Percentiles rank a stretch among this genome's conserved stretches.
Conservation (phyloP, 257 asterid species). For the Solanum chaucha region DNA sequence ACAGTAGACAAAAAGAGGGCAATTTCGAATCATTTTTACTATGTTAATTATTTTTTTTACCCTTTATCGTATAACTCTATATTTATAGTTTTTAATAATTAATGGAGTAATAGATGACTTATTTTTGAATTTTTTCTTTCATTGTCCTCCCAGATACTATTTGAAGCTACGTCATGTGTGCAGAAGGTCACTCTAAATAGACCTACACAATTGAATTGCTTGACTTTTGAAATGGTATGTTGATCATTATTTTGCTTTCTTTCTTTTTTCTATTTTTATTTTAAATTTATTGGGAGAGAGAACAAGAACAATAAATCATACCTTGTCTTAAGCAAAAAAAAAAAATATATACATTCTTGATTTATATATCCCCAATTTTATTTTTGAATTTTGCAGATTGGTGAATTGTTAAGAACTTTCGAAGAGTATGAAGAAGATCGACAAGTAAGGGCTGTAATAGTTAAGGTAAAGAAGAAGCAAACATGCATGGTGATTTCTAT, state of each 20-base stretch:
- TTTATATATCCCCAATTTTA: neutral
- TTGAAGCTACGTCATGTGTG: neutral
- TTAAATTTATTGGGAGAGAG: neutral
- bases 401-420: neutral
- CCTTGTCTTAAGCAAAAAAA: too few species aligned
- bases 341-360: neutral
- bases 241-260: neutral
- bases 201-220: slow-evolving; percentile 3
- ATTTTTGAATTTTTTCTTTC: neutral
- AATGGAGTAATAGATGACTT: neutral
- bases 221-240: slow-evolving; percentile 7
- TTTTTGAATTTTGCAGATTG: neutral
- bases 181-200: neutral
- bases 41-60: neutral
- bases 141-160: neutral
- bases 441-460: neutral
- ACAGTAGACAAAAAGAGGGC: neutral
- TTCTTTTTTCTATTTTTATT: neutral
- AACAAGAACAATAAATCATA: too few species aligned
- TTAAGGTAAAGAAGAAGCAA: slow-evolving; percentile 3
- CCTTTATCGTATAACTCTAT: neutral
- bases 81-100: neutral
- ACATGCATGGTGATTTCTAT: too few species aligned
- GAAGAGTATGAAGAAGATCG: neutral
- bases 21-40: neutral